Evolutionary conservation across 2,329 filamentous ascomycete species (phyloP).

Genomic region (Sclerotinia nivalis): DNA sequence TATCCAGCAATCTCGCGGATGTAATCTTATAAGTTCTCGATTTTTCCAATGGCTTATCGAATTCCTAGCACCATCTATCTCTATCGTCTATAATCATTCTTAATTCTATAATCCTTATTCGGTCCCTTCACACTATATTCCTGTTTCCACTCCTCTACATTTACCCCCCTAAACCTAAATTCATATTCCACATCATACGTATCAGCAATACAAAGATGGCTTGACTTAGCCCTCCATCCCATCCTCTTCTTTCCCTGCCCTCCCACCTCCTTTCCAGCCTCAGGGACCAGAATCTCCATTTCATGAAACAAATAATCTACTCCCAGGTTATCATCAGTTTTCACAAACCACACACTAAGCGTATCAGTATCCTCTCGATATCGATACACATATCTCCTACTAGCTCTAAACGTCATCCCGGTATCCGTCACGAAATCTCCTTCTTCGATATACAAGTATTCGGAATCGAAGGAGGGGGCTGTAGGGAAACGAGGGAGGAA

Average conservation of each 20-base stretch:
- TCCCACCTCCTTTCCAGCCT: slow-evolving; percentile 36
- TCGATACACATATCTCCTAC: slow-evolving; percentile 69
- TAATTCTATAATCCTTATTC: slow-evolving; percentile 70
- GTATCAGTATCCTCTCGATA: slow-evolving; percentile 61
- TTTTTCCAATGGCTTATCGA: not conserved
- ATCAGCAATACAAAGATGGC: slow-evolving; percentile 71
- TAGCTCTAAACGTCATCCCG: slow-evolving; percentile 46
- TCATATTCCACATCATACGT: slow-evolving; percentile 70
- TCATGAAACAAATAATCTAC: slow-evolving; percentile 77
- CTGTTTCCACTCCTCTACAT: slow-evolving; percentile 58
- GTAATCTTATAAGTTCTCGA: no score
- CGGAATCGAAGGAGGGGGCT: slow-evolving; percentile 41
- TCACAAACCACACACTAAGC: slow-evolving; percentile 73
- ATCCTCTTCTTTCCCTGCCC: not conserved
- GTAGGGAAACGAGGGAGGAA: slow-evolving; percentile 66
- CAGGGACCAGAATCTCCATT: slow-evolving; percentile 56
- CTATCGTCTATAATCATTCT: slow-evolving; percentile 49
- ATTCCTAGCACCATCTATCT: not conserved
- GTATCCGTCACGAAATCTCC: slow-evolving; percentile 61
- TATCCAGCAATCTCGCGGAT: not conserved
- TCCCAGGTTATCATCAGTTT: slow-evolving; percentile 54
- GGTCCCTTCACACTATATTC: slow-evolving; percentile 69
- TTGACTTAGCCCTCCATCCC: slow-evolving; percentile 55
- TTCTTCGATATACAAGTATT: slow-evolving; percentile 70
- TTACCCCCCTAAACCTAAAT: slow-evolving; percentile 62